Percentiles rank a stretch among this genome's conserved stretches.
phyloP scores from a whole-genome alignment of 257 asterid species.

The Jacaranda copaia region DNA sequence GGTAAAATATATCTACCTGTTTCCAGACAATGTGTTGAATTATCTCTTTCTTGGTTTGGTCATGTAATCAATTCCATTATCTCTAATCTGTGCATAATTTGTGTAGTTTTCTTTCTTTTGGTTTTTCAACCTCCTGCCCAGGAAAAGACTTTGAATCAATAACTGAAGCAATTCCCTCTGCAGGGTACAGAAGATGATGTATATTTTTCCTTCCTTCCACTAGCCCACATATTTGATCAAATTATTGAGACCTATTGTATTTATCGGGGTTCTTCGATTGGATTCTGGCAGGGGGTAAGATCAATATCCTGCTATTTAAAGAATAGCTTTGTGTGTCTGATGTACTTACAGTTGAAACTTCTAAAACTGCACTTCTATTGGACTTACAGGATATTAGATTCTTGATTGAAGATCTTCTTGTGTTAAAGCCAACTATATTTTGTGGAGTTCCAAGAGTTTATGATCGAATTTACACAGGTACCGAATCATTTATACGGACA shows the following conservation, averaged over 20 bases:
- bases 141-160: background rate
- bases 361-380: constrained; percentile 14
- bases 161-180: constrained; percentile 13
- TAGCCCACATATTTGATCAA: constrained; percentile 95
- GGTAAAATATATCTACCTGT: constrained; percentile 37
- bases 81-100: too few relatives aligned
- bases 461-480: constrained; percentile 86
- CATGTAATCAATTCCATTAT: too few relatives aligned
- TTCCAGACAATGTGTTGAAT: too few relatives aligned
- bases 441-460: constrained; percentile 96
- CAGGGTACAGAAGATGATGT: constrained; percentile 78
- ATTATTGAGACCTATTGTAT: constrained; percentile 76
- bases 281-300: constrained; percentile 98
- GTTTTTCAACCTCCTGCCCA: background rate
- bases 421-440: constrained; percentile 82
- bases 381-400: constrained; percentile 79
- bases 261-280: constrained; percentile 76
- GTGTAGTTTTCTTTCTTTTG: too few relatives aligned
- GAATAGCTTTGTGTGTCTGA: background rate
- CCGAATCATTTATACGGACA: background rate
- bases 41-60: too few relatives aligned
- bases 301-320: background rate
- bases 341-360: background rate
- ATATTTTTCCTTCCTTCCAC: constrained; percentile 91
- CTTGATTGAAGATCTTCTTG: constrained; percentile 85